These are phyloP conservation scores for Aspergillus panamensis DNA, from an alignment of 495 filamentous ascomycete genomes.

Conservation along the genomic window DNA sequence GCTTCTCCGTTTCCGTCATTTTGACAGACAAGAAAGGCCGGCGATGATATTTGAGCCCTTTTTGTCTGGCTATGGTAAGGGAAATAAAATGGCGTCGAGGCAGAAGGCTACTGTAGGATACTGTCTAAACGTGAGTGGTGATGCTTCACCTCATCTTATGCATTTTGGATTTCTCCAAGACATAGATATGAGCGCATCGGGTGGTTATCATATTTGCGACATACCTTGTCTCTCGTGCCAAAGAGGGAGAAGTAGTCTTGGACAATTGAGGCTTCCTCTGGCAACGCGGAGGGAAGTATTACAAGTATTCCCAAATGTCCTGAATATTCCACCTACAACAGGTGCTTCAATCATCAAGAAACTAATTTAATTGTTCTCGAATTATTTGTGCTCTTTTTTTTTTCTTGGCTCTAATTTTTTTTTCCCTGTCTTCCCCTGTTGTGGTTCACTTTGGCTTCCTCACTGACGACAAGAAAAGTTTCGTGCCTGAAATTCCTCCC, in stretches of 20 bases:
- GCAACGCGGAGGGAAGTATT: constrained; percentile 12
- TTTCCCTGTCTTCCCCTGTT: neutral
- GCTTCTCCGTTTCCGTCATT: constrained; percentile 35
- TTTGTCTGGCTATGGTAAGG: neutral
- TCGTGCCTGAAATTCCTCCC: constrained; percentile 11
- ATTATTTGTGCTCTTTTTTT: neutral
- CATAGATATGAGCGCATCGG: neutral
- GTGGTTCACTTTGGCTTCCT: constrained; percentile 3
- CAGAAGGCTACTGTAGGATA: constrained; percentile 9
- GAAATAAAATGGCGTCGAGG: constrained; percentile 2
- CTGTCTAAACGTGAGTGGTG: constrained; percentile 13
- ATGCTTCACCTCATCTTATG: neutral
- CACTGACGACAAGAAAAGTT: neutral
- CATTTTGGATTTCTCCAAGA: neutral
- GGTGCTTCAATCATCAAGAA: constrained; percentile 9
- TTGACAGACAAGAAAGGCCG: constrained; percentile 8
- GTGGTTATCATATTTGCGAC: neutral
- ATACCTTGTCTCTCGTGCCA: constrained; percentile 15
- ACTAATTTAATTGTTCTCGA: neutral
- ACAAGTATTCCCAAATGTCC: constrained; percentile 18
- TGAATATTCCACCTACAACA: constrained; percentile 18
- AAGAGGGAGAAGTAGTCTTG: neutral
- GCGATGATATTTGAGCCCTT: constrained; percentile 11
- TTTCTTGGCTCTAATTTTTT: neutral
- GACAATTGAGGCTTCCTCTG: constrained; percentile 5